phyloP scores from a whole-genome alignment of 306 rosid genomes.

The Trifolium dubium region DNA sequence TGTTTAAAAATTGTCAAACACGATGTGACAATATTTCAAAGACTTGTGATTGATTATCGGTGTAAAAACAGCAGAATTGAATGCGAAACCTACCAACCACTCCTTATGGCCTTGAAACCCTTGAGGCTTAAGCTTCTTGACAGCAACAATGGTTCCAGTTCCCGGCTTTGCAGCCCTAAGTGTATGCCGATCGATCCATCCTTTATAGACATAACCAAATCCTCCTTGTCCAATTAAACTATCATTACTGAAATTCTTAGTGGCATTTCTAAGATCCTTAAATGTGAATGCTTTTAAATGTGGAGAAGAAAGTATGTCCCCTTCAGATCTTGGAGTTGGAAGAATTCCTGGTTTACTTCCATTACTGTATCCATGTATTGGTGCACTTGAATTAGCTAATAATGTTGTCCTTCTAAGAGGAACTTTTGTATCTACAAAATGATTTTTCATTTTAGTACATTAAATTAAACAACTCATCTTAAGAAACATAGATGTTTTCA shows the following conservation, averaged over 20 bases:
- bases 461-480: neutral
- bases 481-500: neutral
- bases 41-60: neutral
- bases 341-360: slow-evolving; percentile 44
- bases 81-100: slow-evolving; percentile 67
- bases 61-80: neutral
- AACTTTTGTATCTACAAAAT: slow-evolving; percentile 42
- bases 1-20: neutral
- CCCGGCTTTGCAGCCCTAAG: slow-evolving; percentile 54
- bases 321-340: slow-evolving; percentile 76
- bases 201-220: slow-evolving; percentile 84
- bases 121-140: slow-evolving; percentile 89
- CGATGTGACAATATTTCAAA: neutral
- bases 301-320: slow-evolving; percentile 80
- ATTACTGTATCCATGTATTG: slow-evolving; percentile 4
- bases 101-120: slow-evolving; percentile 96
- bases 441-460: neutral
- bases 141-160: slow-evolving; percentile 72
- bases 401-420: slow-evolving; percentile 28
- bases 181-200: slow-evolving; percentile 66
- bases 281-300: slow-evolving; percentile 75
- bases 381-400: slow-evolving; percentile 28
- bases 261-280: slow-evolving; percentile 68
- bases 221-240: slow-evolving; percentile 87
- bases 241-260: slow-evolving; percentile 71